Evolutionary conservation across 2,329 filamentous ascomycete species (phyloP).

Genomic region (Reticulascus tulasneorum): DNA sequence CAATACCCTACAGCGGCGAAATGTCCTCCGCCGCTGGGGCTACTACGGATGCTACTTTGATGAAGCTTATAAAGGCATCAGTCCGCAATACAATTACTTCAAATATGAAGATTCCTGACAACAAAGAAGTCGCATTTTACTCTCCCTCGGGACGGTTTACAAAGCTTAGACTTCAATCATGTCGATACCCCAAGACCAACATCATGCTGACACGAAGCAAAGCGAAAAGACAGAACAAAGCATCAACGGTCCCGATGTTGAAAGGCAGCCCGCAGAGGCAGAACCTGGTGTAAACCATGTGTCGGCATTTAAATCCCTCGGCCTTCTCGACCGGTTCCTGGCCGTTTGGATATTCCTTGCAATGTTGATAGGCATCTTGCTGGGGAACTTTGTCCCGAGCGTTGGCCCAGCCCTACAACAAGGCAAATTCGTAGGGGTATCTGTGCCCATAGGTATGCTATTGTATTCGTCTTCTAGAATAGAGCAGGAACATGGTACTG

Average conservation of each 20-base stretch:
- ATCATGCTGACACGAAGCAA: neutral
- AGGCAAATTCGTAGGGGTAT: slow-evolving; percentile 68
- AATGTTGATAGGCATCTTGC: slow-evolving; percentile 70
- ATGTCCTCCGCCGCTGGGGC: too few species aligned
- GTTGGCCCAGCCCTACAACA: slow-evolving; percentile 60
- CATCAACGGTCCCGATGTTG: slow-evolving; percentile 4
- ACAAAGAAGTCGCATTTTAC: too few species aligned
- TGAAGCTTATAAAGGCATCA: too few species aligned
- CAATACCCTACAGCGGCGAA: too few species aligned
- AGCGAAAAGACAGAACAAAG: neutral
- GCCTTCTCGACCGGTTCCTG: slow-evolving; percentile 59
- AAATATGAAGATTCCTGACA: too few species aligned
- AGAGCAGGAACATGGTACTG: neutral
- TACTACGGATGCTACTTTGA: too few species aligned
- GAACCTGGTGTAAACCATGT: too few species aligned
- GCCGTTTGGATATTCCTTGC: slow-evolving; percentile 74
- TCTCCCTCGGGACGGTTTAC: too few species aligned
- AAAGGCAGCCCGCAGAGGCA: slow-evolving; percentile 1
- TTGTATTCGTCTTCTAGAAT: neutral
- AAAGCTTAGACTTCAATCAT: too few species aligned
- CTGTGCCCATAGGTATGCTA: slow-evolving; percentile 57
- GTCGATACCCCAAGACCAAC: neutral
- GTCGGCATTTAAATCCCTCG: slow-evolving; percentile 51
- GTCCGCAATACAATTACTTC: too few species aligned
- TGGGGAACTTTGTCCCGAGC: slow-evolving; percentile 69